phyloP scores from a whole-genome alignment of 805 yeast genomes.

The Metschnikowia picachoensis region DNA sequence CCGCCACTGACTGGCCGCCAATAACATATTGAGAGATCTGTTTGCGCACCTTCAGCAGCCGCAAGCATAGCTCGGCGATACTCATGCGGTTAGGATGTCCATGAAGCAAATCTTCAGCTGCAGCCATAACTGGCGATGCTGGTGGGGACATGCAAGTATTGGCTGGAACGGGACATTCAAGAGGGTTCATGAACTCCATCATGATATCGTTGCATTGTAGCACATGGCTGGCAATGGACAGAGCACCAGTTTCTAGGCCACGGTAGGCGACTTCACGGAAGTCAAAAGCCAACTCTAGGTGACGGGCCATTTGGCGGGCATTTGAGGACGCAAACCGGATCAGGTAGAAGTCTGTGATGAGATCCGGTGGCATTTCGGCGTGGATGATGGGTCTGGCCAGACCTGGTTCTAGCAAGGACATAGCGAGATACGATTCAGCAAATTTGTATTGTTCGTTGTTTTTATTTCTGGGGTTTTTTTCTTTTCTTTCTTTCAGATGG shows the following conservation, averaged over 20 bases:
- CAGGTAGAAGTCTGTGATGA: slow-evolving; percentile 46
- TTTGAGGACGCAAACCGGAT: slow-evolving; percentile 72
- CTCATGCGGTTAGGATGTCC: slow-evolving; percentile 2
- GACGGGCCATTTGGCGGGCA: slow-evolving; percentile 58
- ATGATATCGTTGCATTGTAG: slow-evolving; percentile 52
- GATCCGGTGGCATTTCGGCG: not conserved
- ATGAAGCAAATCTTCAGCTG: slow-evolving; percentile 3
- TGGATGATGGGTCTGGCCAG: slow-evolving; percentile 30
- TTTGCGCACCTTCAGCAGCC: not conserved
- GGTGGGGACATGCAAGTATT: slow-evolving; percentile 1
- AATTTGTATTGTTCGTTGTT: too few relatives aligned
- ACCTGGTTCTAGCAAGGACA: slow-evolving; percentile 6
- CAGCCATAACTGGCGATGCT: slow-evolving; percentile 2
- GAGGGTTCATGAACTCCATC: slow-evolving; percentile 45
- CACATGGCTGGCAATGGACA: slow-evolving; percentile 54
- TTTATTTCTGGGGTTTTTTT: too few relatives aligned
- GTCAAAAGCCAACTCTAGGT: slow-evolving; percentile 55
- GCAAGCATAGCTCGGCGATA: slow-evolving; percentile 3
- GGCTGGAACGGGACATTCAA: slow-evolving; percentile 22
- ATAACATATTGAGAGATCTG: not conserved
- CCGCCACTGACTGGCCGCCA: not conserved
- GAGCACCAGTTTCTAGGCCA: slow-evolving; percentile 68
- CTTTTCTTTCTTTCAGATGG: too few relatives aligned
- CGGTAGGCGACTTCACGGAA: slow-evolving; percentile 58
- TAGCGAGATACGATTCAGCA: not conserved